Conservation (phyloP, 768 basidiomycete genomes). For the Pleurotus djamor region DNA sequence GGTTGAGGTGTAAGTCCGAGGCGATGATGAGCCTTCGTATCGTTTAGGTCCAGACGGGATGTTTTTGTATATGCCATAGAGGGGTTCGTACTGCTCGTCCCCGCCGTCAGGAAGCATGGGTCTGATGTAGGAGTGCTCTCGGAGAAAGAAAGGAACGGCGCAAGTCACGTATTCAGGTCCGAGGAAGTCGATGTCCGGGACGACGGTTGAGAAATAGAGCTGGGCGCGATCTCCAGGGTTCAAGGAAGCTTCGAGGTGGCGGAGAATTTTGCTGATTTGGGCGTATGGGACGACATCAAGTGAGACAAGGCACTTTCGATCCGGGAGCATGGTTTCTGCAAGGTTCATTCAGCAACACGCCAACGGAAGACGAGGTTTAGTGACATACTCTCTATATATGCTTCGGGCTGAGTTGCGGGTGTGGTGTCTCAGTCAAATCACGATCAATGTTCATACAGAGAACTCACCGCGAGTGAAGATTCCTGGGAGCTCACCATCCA, state of each 20-base stretch:
- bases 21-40: neutral
- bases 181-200: slow-evolving; percentile 27
- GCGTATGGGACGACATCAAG: slow-evolving; percentile 16
- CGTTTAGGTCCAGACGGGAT: neutral
- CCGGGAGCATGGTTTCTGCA: neutral
- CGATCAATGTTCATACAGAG: neutral
- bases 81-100: neutral
- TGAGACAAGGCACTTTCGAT: neutral
- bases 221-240: slow-evolving; percentile 12
- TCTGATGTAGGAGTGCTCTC: slow-evolving; percentile 15
- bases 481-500: slow-evolving; percentile 30
- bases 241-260: slow-evolving; percentile 17
- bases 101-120: neutral
- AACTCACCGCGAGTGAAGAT: neutral
- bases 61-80: neutral
- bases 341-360: neutral
- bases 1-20: slow-evolving; percentile 24
- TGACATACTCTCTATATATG: neutral
- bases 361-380: neutral
- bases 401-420: neutral
- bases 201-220: slow-evolving; percentile 35
- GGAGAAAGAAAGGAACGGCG: slow-evolving; percentile 39
- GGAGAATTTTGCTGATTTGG: slow-evolving; percentile 19
- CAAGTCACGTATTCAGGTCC: slow-evolving; percentile 37
- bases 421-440: neutral